Conservation (phyloP, 805 yeast species). For the Blastobotrys muscicola region DNA sequence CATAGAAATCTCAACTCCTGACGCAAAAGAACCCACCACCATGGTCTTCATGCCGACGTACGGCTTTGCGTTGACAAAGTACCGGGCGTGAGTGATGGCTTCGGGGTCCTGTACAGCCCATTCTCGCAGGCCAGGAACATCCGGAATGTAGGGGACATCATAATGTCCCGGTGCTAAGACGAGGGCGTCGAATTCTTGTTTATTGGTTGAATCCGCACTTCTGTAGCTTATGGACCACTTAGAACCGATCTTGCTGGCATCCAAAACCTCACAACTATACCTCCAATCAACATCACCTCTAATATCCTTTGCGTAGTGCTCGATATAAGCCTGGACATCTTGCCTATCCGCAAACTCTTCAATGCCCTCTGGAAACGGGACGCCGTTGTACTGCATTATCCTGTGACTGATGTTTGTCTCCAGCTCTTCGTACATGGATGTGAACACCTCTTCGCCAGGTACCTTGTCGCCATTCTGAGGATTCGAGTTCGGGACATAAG, state of each 20-base stretch:
- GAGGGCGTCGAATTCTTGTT: conserved; percentile 44
- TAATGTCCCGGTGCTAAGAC: conserved; percentile 58
- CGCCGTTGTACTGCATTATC: conserved; percentile 52
- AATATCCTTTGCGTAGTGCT: conserved; percentile 34
- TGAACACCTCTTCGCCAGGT: too few relatives aligned
- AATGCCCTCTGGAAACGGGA: conserved; percentile 25
- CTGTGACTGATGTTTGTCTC: conserved; percentile 61
- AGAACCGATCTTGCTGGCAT: neutral
- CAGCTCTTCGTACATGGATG: conserved; percentile 49
- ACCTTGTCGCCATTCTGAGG: too few relatives aligned
- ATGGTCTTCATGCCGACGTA: conserved; percentile 41
- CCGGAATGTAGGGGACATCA: conserved; percentile 52
- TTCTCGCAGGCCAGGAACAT: conserved; percentile 41
- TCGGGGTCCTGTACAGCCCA: conserved; percentile 38
- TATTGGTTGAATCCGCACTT: neutral
- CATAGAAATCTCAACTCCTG: too few relatives aligned
- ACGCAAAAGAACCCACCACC: conserved; percentile 42
- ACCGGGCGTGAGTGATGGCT: conserved; percentile 47
- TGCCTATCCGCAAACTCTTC: conserved; percentile 50
- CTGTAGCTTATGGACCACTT: too few relatives aligned
- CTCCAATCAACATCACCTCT: neutral
- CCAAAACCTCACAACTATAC: neutral
- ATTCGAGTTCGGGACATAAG: too few relatives aligned
- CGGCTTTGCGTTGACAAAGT: conserved; percentile 39
- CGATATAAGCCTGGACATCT: conserved; percentile 54